Evolutionary conservation across 1,284 basidiomycete genomes (phyloP), one percentile per base, ranked within the genome.

Genomic region (Stygiomarasmius scandens): DNA sequence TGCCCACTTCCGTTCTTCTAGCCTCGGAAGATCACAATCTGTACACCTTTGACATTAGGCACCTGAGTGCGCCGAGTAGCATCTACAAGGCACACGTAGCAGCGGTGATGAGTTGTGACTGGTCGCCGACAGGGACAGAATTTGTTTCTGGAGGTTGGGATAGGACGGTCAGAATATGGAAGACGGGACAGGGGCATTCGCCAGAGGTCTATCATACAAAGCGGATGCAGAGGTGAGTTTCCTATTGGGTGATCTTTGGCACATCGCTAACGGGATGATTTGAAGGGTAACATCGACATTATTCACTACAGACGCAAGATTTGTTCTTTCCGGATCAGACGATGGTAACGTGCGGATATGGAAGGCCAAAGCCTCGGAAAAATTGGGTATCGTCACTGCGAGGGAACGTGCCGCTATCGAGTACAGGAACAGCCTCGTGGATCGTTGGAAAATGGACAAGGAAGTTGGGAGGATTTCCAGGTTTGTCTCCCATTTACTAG

Each of bases 21-120:
- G 97, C 93, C 12, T 97, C 95, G 1, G 97, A 99, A 77, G 97
- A 99, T 71, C 96, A 98, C 77, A 98, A 98, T 67, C 80, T 99
- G 43, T 99, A 99, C 75, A 98, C 97, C 0, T 99, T 97, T 71
- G 97, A 99, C 69, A 92, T 99, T 61, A 86, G 96, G 46, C 87
- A 92, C 58, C 81, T 99, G 50, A 77, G 82, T 10, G 81, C 83
- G 0, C 95, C 97, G 1, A 93, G 89, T 2, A 93, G 97, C 65
- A 93, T 99, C 47, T 99, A 97, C 82, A 99, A 98, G 73, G 95
- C 88, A 1, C 97, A 99, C 72, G 96, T 98, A 12, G 93, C 95
- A 0, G 95, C 96, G 3, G 95, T 97, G 32, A 95, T 93, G 87
- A 87, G 85, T 54, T 95, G 93, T 66, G 93, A 95, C 64, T 96